Percentiles rank a stretch among this genome's conserved stretches.
phyloP scores from a whole-genome alignment of 441 rosid genomes.

The Euphorbia corollata region DNA sequence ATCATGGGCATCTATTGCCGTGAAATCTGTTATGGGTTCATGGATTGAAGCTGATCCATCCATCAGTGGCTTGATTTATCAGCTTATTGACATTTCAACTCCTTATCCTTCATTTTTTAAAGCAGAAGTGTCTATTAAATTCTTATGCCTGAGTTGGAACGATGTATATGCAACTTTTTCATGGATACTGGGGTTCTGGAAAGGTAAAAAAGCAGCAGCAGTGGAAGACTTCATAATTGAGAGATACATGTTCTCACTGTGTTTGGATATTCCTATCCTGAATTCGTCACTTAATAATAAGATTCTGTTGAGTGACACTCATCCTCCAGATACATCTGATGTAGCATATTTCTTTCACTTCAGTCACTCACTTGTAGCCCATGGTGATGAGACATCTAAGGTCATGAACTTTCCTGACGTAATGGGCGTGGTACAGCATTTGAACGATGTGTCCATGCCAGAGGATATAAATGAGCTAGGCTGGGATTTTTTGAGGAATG shows the following conservation, averaged over 20 bases:
- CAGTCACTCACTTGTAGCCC: constrained; percentile 49
- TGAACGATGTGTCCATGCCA: constrained; percentile 39
- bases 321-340: constrained; percentile 45
- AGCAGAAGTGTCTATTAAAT: constrained; percentile 48
- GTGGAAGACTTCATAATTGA: constrained; percentile 88
- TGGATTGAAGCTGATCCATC: constrained; percentile 59
- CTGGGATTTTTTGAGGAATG: constrained; percentile 86
- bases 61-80: constrained; percentile 47
- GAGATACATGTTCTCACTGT: constrained; percentile 81
- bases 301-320: constrained; percentile 37
- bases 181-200: constrained; percentile 72
- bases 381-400: constrained; percentile 39
- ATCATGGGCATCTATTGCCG: constrained; percentile 64
- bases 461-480: constrained; percentile 53
- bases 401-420: constrained; percentile 37
- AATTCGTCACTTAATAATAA: constrained; percentile 32
- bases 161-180: constrained; percentile 55
- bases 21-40: constrained; percentile 45
- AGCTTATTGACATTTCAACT: constrained; percentile 65
- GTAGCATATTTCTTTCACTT: constrained; percentile 47
- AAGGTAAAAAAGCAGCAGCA: constrained; percentile 57
- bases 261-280: constrained; percentile 67
- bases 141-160: constrained; percentile 48
- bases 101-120: constrained; percentile 54
- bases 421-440: constrained; percentile 42